Base-by-base conservation (phyloP, 139 green algal genomes). In the Coelastrella sp. region DNA sequence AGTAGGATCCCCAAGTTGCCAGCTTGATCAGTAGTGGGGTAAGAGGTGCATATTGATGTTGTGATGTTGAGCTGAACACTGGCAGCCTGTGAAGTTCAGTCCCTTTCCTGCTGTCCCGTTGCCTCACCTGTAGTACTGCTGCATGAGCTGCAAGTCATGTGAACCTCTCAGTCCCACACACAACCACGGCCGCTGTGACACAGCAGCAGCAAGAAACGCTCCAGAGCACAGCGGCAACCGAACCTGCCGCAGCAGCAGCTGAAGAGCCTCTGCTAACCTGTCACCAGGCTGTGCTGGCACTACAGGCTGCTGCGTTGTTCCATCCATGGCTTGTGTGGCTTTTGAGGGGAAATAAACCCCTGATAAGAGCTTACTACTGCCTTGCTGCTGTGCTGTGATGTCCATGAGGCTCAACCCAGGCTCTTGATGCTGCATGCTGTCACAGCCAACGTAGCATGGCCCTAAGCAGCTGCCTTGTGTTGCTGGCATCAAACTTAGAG, bases 201-300 rank as follows among this genome's bases (percentile, higher is more conserved):
- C 58, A 60, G 80, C 80, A 73, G 80, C 80, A 54, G 80, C 80
- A 19, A 86, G 80, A 20, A 86, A 86, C 3, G 80, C 80, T 8
- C 80, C 80, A 2, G 80, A 86, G 59, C 80, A 86, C 59, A 86
- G 59, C 59, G 80, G 80, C 80, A 86, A 60, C 19, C 80, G 58
- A 17, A 86, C 80, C 80, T 86, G 80, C 60, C 59, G 80, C 80
- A 86, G 7, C 59, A 86, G 80, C 80, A 86, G 80, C 80, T 86
- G 80, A 57, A 86, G 80, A 14, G 80, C 80, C 47, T 65, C 80
- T 10, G 22, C 19, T 8, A 86, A 65, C 80, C 19, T 73, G 19
- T 60, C 57, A 58, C 58, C 14, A 23, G 54, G 10, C 8, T 47
- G 10, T 19, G 11, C 61, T 13, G 8, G 61, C 61, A 71, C 11